These are phyloP conservation scores for Auxenochlorella pyrenoidosa DNA, from an alignment of 139 green algal species.

Conservation along the genomic window DNA sequence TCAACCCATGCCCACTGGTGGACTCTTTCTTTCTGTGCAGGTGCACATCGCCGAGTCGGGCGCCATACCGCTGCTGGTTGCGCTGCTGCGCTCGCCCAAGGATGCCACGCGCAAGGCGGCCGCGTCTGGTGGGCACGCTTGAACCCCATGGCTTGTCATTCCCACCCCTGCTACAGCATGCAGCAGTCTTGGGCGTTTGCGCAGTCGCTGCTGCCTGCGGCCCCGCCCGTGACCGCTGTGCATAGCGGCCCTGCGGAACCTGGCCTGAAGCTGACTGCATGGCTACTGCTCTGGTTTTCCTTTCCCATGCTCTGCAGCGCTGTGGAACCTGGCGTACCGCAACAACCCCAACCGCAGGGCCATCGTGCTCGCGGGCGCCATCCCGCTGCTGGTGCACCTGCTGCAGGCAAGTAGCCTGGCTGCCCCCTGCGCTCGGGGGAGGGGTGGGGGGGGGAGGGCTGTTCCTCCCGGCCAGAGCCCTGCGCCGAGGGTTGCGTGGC, in stretches of 20 bases:
- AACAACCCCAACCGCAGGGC: constrained; percentile 33
- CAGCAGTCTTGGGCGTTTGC: too few relatives aligned
- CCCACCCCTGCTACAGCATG: too few relatives aligned
- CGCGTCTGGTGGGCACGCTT: background rate
- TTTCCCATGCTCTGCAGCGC: constrained; percentile 8
- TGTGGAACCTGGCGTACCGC: constrained; percentile 48
- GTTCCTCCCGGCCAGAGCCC: too few relatives aligned
- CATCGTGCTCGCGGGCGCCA: constrained; percentile 30
- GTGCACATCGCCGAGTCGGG: constrained; percentile 17
- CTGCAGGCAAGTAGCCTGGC: background rate
- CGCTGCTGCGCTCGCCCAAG: constrained; percentile 28
- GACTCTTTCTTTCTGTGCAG: background rate
- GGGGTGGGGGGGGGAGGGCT: background rate
- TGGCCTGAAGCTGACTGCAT: too few relatives aligned
- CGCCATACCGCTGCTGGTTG: constrained; percentile 29
- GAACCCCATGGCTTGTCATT: too few relatives aligned
- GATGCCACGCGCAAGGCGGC: constrained; percentile 31
- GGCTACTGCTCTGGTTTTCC: too few relatives aligned
- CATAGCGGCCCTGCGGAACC: too few relatives aligned
- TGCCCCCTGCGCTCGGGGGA: too few relatives aligned
- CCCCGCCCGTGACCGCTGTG: too few relatives aligned
- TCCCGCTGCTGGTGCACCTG: constrained; percentile 28
- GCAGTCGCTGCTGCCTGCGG: too few relatives aligned
- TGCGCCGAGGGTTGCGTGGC: too few relatives aligned
- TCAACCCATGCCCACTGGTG: background rate